Evolutionary conservation across 345 rosid genomes (phyloP), one percentile per base, ranked within the genome.

Genomic region (Citrus reticulata): DNA sequence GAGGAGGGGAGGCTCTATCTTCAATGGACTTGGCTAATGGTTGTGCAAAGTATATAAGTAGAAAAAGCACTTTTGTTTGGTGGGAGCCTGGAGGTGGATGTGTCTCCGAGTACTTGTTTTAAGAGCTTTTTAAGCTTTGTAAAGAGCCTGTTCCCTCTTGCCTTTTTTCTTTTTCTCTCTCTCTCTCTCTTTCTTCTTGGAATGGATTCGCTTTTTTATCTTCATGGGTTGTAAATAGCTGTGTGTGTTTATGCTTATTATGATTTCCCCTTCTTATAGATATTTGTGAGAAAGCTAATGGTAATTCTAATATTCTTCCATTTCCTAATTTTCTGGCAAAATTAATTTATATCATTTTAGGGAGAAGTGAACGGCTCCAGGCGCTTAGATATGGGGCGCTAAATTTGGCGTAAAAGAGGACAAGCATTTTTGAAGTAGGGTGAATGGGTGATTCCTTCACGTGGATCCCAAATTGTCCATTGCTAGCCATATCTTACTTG

Each of bases 41-140:
- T 60, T 70, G 77, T 64, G 37, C 58, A 72, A 51, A 63, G 77
- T 69, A 35, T 32, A 54, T 4, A 7, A 8, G 42, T 20, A 46
- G 70, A 76, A 75, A 84, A 76, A 70, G 87, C 79, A 82, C 69
- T 74, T 81, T 77, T 77, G 82, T 75, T 73, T 51, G 79, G 74
- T 20, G 19, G 58, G 51, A 54, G 76, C 17, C 49, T 46, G 51
- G 71, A 24, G 78, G 78, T 42, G 80, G 83, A 58, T 59, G 77
- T 77, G 75, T 77, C 86, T 61, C 83, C 68, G 51, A 84, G 82
- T 82, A 62, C 70, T 79, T 78, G 80, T 73, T 73, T 79, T 46
- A 54, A 58, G 49, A 25, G 46, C 40, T 60, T 35, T 77, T 77
- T 27, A 62, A 19, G 80, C 83, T 54, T 66, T 71, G 75, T 37